Evolutionary conservation across 2,329 filamentous ascomycete species (phyloP).

Genomic region (Zasmidium citrigriseum): DNA sequence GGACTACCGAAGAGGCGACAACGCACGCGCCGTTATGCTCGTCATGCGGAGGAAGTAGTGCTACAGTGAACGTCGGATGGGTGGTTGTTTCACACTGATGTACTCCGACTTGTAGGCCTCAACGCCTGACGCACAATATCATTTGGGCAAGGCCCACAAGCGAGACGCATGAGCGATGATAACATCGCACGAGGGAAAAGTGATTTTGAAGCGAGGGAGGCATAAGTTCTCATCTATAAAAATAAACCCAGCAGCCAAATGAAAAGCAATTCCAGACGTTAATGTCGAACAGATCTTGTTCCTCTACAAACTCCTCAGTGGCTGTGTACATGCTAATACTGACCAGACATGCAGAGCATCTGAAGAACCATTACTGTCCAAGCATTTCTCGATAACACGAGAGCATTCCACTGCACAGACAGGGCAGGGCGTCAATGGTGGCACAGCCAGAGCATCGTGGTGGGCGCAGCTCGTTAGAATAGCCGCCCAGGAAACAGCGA

Average conservation of each 20-base stretch:
- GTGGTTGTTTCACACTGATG: background rate
- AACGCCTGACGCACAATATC: background rate
- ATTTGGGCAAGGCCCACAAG: background rate
- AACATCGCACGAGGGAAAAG: background rate
- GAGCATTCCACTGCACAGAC: too few relatives aligned
- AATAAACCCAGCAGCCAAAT: background rate
- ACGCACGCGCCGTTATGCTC: constrained; percentile 24
- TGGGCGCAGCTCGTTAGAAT: background rate
- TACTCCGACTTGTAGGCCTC: background rate
- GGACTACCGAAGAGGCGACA: constrained; percentile 33
- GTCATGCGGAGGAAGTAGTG: constrained; percentile 27
- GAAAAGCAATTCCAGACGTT: background rate
- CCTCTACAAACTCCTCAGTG: background rate
- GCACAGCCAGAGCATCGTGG: background rate
- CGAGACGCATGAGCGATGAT: background rate
- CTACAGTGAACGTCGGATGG: background rate
- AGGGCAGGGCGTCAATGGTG: too few relatives aligned
- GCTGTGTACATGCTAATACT: too few relatives aligned
- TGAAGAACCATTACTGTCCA: too few relatives aligned
- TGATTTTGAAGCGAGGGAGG: background rate
- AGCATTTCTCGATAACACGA: background rate
- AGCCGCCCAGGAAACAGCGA: background rate
- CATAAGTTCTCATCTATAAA: background rate
- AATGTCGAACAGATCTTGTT: background rate
- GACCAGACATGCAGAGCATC: too few relatives aligned